Percentiles rank a stretch among this genome's conserved stretches.
Evolutionary conservation across 371 early-diverging fungal species (phyloP).

Genomic region (Mucor mucedo): DNA sequence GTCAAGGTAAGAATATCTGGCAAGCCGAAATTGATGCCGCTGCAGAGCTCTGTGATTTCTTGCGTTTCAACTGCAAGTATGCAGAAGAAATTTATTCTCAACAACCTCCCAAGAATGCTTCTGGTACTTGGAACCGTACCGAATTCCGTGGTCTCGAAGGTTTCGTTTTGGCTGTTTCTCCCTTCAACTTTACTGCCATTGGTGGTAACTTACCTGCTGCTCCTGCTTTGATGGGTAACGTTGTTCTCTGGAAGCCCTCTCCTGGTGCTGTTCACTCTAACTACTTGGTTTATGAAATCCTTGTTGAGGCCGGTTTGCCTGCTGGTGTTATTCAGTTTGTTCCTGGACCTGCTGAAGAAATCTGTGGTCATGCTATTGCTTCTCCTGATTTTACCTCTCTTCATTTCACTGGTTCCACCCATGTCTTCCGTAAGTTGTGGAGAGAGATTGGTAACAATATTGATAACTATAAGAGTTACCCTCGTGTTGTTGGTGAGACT

Average conservation of each 20-base stretch:
- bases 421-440: conserved; percentile 95
- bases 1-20: conserved; percentile 98
- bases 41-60: conserved; percentile 93
- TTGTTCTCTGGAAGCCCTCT: conserved; percentile 97
- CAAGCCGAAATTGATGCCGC: conserved; percentile 98
- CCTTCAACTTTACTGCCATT: conserved; percentile 99
- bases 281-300: conserved; percentile 87
- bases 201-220: conserved; percentile 95
- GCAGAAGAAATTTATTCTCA: conserved; percentile 92
- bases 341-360: conserved; percentile 87
- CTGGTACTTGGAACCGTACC: conserved; percentile 91
- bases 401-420: conserved; percentile 96
- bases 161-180: conserved; percentile 95
- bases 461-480: conserved; percentile 89
- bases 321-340: conserved; percentile 97
- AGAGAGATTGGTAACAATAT: conserved; percentile 90
- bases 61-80: conserved; percentile 95
- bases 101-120: conserved; percentile 92
- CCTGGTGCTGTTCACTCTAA: conserved; percentile 88
- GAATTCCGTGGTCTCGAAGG: conserved; percentile 98
- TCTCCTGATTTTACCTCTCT: conserved; percentile 94
- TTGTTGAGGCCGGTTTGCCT: conserved; percentile 96
- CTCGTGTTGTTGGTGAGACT: conserved; percentile 97
- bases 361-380: conserved; percentile 72
- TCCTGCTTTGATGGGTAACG: conserved; percentile 97